Evolutionary conservation across 306 rosid genomes (phyloP).

Genomic region (Lathyrus tuberosus): DNA sequence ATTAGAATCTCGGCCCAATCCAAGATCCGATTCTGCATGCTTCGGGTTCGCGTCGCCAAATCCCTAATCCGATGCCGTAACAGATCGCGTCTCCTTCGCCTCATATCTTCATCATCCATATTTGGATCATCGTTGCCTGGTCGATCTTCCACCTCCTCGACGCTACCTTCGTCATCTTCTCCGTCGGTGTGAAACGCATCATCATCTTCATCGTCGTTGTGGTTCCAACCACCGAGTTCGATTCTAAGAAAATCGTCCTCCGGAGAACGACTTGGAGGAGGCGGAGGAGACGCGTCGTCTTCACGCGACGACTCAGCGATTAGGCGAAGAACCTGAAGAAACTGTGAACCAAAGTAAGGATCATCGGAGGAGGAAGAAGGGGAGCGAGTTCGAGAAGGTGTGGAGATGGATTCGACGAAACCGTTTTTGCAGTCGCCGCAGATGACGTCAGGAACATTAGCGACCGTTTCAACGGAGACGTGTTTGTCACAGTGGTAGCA

Average conservation of each 20-base stretch:
- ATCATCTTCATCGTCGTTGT: constrained; percentile 47
- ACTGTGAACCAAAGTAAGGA: constrained; percentile 61
- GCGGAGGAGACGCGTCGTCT: constrained; percentile 66
- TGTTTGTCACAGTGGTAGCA: constrained; percentile 82
- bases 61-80: constrained; percentile 68
- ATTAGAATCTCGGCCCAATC: constrained; percentile 86
- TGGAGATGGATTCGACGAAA: constrained; percentile 66
- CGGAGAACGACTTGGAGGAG: constrained; percentile 52
- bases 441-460: constrained; percentile 60
- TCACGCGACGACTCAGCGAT: constrained; percentile 76
- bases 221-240: constrained; percentile 78
- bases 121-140: constrained; percentile 55
- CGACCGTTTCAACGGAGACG: constrained; percentile 65
- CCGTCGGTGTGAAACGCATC: constrained; percentile 47
- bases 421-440: constrained; percentile 89
- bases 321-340: constrained; percentile 71
- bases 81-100: constrained; percentile 64
- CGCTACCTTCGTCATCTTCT: constrained; percentile 50
- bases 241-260: constrained; percentile 73
- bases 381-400: constrained; percentile 43
- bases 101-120: constrained; percentile 57
- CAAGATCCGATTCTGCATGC: constrained; percentile 79
- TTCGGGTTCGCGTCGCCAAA: constrained; percentile 64
- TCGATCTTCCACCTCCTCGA: constrained; percentile 52
- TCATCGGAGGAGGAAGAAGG: constrained; percentile 53